Conservation (phyloP, 805 yeast genomes). For the Saturnispora saitoi region DNA sequence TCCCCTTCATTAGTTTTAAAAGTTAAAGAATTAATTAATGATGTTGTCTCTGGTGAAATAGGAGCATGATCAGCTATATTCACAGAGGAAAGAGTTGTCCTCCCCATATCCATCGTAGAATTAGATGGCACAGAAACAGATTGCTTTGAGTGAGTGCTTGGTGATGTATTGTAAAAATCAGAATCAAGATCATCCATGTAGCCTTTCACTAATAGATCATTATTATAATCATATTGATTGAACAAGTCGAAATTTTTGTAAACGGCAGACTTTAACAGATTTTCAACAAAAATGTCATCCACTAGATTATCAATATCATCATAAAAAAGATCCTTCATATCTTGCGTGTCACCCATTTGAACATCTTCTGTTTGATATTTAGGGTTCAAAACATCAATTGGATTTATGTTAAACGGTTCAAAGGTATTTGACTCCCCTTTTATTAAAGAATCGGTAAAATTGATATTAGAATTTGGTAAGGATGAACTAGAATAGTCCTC, state of each 20-base stretch:
- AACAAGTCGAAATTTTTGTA: conserved; percentile 10
- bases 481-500: neutral
- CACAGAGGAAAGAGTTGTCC: neutral
- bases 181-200: neutral
- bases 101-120: neutral
- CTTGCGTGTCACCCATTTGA: neutral
- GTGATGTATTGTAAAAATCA: neutral
- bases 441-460: neutral
- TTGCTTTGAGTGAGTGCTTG: neutral
- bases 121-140: neutral
- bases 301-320: conserved; percentile 16
- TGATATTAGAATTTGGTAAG: neutral
- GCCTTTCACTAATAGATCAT: neutral
- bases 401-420: neutral
- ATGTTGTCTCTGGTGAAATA: neutral
- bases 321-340: conserved; percentile 12
- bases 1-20: neutral
- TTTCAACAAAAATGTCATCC: conserved; percentile 12
- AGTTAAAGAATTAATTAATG: neutral
- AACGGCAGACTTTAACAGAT: neutral
- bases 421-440: neutral
- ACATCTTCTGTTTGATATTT: neutral
- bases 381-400: neutral
- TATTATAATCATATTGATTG: conserved; percentile 2
- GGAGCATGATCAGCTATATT: neutral